A percentile compares a stretch with the other conserved stretches of the same genome.
Evolutionary conservation across 2,329 filamentous ascomycete genomes (phyloP).

Genomic region (Diaporthe batatas): DNA sequence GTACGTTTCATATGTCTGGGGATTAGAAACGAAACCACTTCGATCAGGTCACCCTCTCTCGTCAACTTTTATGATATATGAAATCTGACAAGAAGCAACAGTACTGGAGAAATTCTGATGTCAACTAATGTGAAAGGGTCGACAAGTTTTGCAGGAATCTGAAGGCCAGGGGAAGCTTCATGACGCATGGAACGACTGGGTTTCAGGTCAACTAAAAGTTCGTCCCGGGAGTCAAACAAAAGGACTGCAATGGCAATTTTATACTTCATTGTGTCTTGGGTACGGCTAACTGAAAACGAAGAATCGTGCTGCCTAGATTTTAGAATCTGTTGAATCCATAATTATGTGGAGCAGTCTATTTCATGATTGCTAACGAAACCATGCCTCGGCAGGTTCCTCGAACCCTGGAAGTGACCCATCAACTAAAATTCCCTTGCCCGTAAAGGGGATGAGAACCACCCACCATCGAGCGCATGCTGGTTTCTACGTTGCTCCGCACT

Average conservation of each 20-base stretch:
- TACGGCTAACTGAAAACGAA: neutral
- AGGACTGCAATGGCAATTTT: neutral
- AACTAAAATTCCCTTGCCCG: constrained; percentile 8
- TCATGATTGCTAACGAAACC: neutral
- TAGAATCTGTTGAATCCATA: neutral
- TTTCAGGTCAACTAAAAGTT: neutral
- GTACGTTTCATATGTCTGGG: too few relatives aligned
- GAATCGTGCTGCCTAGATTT: neutral
- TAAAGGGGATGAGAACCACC: neutral
- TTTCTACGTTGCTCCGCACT: constrained; percentile 12
- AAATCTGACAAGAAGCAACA: neutral
- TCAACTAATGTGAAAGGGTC: neutral
- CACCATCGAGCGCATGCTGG: neutral
- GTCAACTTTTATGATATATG: too few relatives aligned
- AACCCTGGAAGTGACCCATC: neutral
- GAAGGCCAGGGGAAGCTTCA: too few relatives aligned
- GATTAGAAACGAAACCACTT: too few relatives aligned
- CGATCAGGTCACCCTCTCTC: too few relatives aligned
- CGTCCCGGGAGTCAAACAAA: neutral
- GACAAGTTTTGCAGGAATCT: neutral
- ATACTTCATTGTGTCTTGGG: neutral
- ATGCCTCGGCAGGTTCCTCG: neutral
- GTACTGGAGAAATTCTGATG: too few relatives aligned
- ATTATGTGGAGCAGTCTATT: neutral
- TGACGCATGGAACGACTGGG: too few relatives aligned